Base-by-base conservation (phyloP, 2,329 filamentous ascomycete species). In the Neofusicoccum cordaticola region DNA sequence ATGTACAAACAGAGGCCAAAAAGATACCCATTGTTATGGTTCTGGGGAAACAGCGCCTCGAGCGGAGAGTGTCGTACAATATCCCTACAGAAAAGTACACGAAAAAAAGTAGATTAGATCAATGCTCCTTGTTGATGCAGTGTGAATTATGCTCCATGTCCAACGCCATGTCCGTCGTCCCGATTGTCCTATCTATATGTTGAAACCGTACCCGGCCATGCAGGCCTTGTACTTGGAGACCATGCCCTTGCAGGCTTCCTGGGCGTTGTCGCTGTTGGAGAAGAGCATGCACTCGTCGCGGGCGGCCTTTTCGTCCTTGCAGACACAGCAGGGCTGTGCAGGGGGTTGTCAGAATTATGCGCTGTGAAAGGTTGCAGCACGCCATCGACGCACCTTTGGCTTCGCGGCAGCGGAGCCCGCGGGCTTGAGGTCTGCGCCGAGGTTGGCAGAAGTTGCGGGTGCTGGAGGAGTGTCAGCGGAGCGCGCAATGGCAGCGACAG, bases 201-300 rank as follows among this genome's bases (percentile, higher is more conserved):
- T 90, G 83, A 96, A 99, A 15, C 95, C 95, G 74, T 90, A 98
- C 11, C 92, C 90, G 65, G 88, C 88, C 95, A 99, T 98, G 79
- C 95, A 99, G 70, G 81, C 87, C 81, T 88, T 89, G 82, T 99
- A 99, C 75, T 91, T 88, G 34, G 92, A 87, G 68, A 99, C 90
- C 67, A 92, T 85, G 58, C 88, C 85, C 78, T 88, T 85, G 84
- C 95, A 99, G 73, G 96, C 93, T 73, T 87, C 85, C 72, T 91
- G 86, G 44, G 95, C 92, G 75, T 97, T 90, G 73, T 89, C 85
- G 67, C 91, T 85, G 68, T 87, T 93, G 64, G 92, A 96, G 83
- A 98, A 97, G 64, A 99, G 90, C 94, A 99, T 98, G 84, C 95
- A 99, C 80, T 99, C 93, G 81, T 99, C 95, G 68, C 95, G 92